Conservation (phyloP, 2,329 filamentous ascomycete genomes). For the Gyromitra esculenta region DNA sequence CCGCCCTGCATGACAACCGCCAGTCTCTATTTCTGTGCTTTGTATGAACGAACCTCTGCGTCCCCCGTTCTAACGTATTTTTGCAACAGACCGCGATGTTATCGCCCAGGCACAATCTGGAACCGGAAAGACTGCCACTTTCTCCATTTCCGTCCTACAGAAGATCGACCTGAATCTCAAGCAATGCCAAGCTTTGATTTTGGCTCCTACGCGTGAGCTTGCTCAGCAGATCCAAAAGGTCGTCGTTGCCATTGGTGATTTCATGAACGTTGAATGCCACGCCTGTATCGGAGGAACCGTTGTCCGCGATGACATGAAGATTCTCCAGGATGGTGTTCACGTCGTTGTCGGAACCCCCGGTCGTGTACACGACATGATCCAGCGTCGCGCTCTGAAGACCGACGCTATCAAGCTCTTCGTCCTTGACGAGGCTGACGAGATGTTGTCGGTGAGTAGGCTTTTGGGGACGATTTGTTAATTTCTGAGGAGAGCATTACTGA, state of each 20-base stretch:
- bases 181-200: slow-evolving; percentile 96
- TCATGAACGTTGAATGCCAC: slow-evolving; percentile 99
- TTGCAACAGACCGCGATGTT: slow-evolving; percentile 83
- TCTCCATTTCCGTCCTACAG: slow-evolving; percentile 98
- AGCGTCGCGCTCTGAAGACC: slow-evolving; percentile 95
- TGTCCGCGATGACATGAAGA: slow-evolving; percentile 98
- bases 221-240: slow-evolving; percentile 99
- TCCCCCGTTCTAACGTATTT: slow-evolving; percentile 19
- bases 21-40: neutral
- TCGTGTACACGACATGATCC: slow-evolving; percentile 99
- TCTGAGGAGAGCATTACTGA: slow-evolving; percentile 59
- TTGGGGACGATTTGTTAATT: neutral
- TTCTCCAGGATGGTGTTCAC: slow-evolving; percentile 93
- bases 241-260: slow-evolving; percentile 97
- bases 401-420: slow-evolving; percentile 99
- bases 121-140: slow-evolving; percentile 99
- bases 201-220: slow-evolving; percentile 97
- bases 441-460: slow-evolving; percentile 78
- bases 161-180: slow-evolving; percentile 96
- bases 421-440: slow-evolving; percentile 98
- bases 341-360: slow-evolving; percentile 97
- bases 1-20: slow-evolving; percentile 31
- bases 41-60: slow-evolving; percentile 5
- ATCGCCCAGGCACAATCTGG: slow-evolving; percentile 99
- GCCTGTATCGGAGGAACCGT: slow-evolving; percentile 99